Evolutionary conservation across 2,329 filamentous ascomycete genomes (phyloP).

Genomic region (Trichophyton verrucosum): DNA sequence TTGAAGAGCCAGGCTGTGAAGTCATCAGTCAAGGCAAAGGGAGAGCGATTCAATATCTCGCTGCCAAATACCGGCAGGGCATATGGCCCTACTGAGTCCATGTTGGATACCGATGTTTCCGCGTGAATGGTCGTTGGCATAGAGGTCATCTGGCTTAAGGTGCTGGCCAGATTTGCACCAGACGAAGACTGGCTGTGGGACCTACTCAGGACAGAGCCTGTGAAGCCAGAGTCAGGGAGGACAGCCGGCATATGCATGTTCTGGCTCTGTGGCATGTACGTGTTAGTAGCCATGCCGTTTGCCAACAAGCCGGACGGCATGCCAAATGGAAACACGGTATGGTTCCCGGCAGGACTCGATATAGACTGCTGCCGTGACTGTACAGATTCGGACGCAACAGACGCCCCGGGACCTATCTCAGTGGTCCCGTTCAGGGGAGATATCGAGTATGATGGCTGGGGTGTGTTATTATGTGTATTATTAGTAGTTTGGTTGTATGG

Average conservation of each 20-base stretch:
- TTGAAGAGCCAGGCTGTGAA: constrained; percentile 79
- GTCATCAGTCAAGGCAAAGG: constrained; percentile 77
- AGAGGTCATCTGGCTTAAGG: constrained; percentile 12
- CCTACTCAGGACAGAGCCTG: neutral
- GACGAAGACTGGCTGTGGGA: constrained; percentile 10
- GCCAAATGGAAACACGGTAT: constrained; percentile 9
- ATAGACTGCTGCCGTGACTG: constrained; percentile 13
- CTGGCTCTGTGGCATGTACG: constrained; percentile 9
- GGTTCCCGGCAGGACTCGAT: constrained; percentile 7
- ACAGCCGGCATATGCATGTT: constrained; percentile 10
- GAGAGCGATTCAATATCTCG: constrained; percentile 72
- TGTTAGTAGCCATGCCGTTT: constrained; percentile 9
- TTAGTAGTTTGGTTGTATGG: constrained; percentile 5
- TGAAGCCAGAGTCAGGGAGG: constrained; percentile 8
- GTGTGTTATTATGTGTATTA: constrained; percentile 8
- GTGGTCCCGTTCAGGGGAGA: neutral
- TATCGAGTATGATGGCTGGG: neutral
- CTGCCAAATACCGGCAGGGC: constrained; percentile 76
- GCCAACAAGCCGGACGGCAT: constrained; percentile 15
- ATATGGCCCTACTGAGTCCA: constrained; percentile 29
- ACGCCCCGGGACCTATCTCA: constrained; percentile 2
- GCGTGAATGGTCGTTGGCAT: constrained; percentile 19
- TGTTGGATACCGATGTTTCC: constrained; percentile 18
- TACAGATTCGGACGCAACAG: constrained; percentile 6
- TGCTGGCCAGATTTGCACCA: constrained; percentile 13